Base-by-base conservation (phyloP, 148 eudicot species). In the Oxyria digyna region DNA sequence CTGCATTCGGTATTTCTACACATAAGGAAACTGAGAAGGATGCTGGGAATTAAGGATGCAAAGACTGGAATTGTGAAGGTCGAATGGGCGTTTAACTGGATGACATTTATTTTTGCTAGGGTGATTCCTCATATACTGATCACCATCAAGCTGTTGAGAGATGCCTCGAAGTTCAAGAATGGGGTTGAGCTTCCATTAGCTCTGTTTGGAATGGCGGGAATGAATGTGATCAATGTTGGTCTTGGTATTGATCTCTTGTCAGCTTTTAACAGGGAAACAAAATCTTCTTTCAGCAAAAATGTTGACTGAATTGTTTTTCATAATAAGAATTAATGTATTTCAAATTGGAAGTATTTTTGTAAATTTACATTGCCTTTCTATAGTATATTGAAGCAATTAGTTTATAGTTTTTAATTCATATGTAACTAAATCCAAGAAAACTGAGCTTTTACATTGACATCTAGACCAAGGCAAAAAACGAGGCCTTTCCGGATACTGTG, bases 111-210 rank as follows among this genome's bases (percentile, higher is more conserved):
- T 68, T 68, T 83, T 0, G 92, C 96, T 24, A 85, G 98, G 54
- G 26, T 69, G 18, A 24, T 72, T 31, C 82, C 98, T 72, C 98
- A 94, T 64, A 57, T 82, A 68, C 81, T 94, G 45, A 90, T 94
- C 65, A 81, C 85, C 8, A 62, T 85, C 74, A 94, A 90, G 75
- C 87, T 94, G 32, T 23, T 90, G 40, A 79, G 67, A 74, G 98
- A 94, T 72, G 88, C 97, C 73, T 64, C 87, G 43, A 88, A 83
- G 83, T 94, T 94, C 54, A 82, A 71, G 62, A 81, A 82, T 72
- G 98, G 96, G 4, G 70, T 90, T 12, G 88, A 86, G 72, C 87
- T 90, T 40, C 98, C 96, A 0, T 90, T 94, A 5, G 98, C 98
- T 54, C 78, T 86, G 62, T 77, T 84, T 65, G 98, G 97, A 37